phyloP scores from a whole-genome alignment of 1,139 yeast species.

The Lodderomyces parapsilosis region DNA sequence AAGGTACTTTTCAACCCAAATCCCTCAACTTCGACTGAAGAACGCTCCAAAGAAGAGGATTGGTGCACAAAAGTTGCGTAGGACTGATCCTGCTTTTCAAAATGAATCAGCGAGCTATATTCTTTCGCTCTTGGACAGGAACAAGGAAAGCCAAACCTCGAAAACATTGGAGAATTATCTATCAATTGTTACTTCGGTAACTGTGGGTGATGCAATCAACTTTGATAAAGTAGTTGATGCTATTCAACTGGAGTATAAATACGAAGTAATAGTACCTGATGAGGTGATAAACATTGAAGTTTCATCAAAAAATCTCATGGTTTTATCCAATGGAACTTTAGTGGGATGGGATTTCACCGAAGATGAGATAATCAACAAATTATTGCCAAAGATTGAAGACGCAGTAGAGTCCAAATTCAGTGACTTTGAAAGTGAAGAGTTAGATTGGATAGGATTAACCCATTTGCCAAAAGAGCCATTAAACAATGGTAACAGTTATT shows the following conservation, averaged over 20 bases:
- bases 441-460: constrained; percentile 70
- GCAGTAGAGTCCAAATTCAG: constrained; percentile 41
- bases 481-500: constrained; percentile 35
- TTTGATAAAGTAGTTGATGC: constrained; percentile 38
- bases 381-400: constrained; percentile 44
- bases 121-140: constrained; percentile 27
- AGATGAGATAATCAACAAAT: constrained; percentile 43
- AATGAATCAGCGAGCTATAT: constrained; percentile 24
- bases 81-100: constrained; percentile 23
- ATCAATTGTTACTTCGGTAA: constrained; percentile 53
- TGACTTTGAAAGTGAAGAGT: constrained; percentile 72
- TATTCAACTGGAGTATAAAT: constrained; percentile 31
- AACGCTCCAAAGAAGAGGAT: constrained; percentile 22
- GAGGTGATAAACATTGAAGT: constrained; percentile 55
- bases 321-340: constrained; percentile 69
- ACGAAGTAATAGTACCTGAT: constrained; percentile 56
- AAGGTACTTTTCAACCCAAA: neutral
- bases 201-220: constrained; percentile 70
- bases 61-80: constrained; percentile 26
- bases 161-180: constrained; percentile 28
- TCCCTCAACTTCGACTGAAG: constrained; percentile 4
- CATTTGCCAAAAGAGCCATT: constrained; percentile 24
- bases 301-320: constrained; percentile 49
- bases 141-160: constrained; percentile 18
- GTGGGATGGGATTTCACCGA: constrained; percentile 83